phyloP scores from a whole-genome alignment of 768 basidiomycete genomes.

The Leucosporidium scottii region DNA sequence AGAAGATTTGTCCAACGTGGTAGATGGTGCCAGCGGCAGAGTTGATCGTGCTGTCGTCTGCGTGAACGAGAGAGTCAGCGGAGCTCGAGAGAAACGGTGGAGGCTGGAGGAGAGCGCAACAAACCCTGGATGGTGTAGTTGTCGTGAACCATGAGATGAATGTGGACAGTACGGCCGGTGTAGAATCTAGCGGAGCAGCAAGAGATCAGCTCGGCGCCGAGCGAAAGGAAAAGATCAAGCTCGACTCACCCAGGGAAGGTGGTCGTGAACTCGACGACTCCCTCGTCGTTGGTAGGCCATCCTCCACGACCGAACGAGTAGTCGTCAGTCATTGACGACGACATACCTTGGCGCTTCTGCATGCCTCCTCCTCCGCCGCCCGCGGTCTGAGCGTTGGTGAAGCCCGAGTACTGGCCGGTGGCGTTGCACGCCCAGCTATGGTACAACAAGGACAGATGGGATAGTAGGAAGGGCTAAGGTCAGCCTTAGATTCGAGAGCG shows the following conservation, averaged over 20 bases:
- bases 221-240: too few species aligned
- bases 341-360: not conserved
- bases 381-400: not conserved
- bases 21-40: conserved; percentile 39
- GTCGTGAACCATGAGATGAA: conserved; percentile 44
- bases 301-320: conserved; percentile 46
- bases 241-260: conserved; percentile 37
- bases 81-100: not conserved
- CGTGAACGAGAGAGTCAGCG: not conserved
- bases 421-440: conserved; percentile 11
- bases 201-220: not conserved
- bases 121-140: conserved; percentile 1
- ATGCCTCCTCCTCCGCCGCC: conserved; percentile 1
- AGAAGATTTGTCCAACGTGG: conserved; percentile 47
- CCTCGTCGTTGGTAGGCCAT: conserved; percentile 40
- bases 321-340: conserved; percentile 28
- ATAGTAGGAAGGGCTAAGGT: not conserved
- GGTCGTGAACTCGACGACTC: conserved; percentile 43
- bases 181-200: conserved; percentile 11
- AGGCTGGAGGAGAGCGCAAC: not conserved
- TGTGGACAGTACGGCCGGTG: conserved; percentile 44
- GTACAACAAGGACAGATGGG: not conserved
- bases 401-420: conserved; percentile 16
- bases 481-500: not conserved
- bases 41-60: conserved; percentile 36